phyloP scores from a whole-genome alignment of 2,329 filamentous ascomycete species.

The Phaeosphaeriaceae sp. region DNA sequence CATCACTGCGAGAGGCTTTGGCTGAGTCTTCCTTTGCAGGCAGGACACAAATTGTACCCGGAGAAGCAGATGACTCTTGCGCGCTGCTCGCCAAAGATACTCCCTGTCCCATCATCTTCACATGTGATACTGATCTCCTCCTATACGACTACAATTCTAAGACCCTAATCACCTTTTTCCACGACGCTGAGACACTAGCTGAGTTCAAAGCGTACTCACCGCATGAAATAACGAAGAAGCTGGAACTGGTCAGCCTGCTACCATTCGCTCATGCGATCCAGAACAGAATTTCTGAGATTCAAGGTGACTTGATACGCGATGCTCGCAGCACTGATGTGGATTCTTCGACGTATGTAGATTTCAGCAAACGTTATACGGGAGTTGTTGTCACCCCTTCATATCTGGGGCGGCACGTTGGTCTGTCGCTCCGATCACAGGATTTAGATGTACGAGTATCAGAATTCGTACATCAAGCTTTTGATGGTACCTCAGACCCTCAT shows the following conservation, averaged over 20 bases:
- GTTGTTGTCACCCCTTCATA: slow-evolving; percentile 9
- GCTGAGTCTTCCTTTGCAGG: slow-evolving; percentile 50
- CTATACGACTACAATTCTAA: slow-evolving; percentile 70
- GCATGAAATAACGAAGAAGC: slow-evolving; percentile 50
- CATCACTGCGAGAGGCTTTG: slow-evolving; percentile 76
- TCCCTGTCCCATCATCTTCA: slow-evolving; percentile 70
- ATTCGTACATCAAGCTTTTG: slow-evolving; percentile 30
- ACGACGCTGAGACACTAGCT: slow-evolving; percentile 60
- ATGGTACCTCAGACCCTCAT: not conserved
- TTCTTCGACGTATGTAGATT: slow-evolving; percentile 32
- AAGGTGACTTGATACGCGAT: slow-evolving; percentile 30
- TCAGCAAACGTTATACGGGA: slow-evolving; percentile 37
- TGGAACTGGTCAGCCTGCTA: slow-evolving; percentile 52
- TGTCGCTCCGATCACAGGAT: slow-evolving; percentile 20
- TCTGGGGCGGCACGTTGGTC: not conserved
- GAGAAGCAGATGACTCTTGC: slow-evolving; percentile 85
- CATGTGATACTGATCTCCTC: slow-evolving; percentile 86
- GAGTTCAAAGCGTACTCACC: slow-evolving; percentile 52
- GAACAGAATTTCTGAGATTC: slow-evolving; percentile 35
- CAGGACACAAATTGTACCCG: slow-evolving; percentile 69
- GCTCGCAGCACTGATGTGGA: slow-evolving; percentile 28
- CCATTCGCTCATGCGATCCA: slow-evolving; percentile 51
- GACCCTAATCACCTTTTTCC: slow-evolving; percentile 72
- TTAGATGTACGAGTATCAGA: slow-evolving; percentile 45
- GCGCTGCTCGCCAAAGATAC: slow-evolving; percentile 65